These are phyloP conservation scores for Nephelium lappaceum DNA, from an alignment of 345 rosid species.

Conservation along the genomic window DNA sequence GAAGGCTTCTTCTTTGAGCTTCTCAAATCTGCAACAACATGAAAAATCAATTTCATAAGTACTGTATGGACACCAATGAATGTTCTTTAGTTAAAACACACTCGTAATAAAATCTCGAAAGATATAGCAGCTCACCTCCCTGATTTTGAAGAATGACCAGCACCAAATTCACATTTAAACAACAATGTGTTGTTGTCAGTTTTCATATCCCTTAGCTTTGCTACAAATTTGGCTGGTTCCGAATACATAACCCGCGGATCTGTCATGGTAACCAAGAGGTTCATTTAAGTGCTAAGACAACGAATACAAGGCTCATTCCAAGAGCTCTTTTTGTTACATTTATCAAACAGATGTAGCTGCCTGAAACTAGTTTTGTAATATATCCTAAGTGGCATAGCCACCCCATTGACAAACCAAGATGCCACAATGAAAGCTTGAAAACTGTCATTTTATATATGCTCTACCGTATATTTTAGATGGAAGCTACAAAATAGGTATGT, in stretches of 20 bases:
- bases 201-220: slow-evolving; percentile 88
- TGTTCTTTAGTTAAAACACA: not conserved
- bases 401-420: too few relatives aligned
- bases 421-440: too few relatives aligned
- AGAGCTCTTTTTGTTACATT: too few relatives aligned
- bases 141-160: slow-evolving; percentile 93
- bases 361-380: too few relatives aligned
- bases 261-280: slow-evolving; percentile 30
- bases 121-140: slow-evolving; percentile 60
- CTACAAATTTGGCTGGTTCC: slow-evolving; percentile 91
- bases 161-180: slow-evolving; percentile 89
- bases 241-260: slow-evolving; percentile 95
- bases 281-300: not conserved
- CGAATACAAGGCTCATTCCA: not conserved
- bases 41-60: not conserved
- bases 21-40: slow-evolving; percentile 75
- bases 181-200: slow-evolving; percentile 67
- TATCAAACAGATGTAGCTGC: too few relatives aligned
- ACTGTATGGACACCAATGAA: not conserved
- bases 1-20: slow-evolving; percentile 86
- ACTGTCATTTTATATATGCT: too few relatives aligned
- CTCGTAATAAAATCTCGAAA: not conserved
- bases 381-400: too few relatives aligned
- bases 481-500: too few relatives aligned
- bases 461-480: too few relatives aligned